Conservation (phyloP, 78 protist genomes). For the Dictyostelium firmibasis region DNA sequence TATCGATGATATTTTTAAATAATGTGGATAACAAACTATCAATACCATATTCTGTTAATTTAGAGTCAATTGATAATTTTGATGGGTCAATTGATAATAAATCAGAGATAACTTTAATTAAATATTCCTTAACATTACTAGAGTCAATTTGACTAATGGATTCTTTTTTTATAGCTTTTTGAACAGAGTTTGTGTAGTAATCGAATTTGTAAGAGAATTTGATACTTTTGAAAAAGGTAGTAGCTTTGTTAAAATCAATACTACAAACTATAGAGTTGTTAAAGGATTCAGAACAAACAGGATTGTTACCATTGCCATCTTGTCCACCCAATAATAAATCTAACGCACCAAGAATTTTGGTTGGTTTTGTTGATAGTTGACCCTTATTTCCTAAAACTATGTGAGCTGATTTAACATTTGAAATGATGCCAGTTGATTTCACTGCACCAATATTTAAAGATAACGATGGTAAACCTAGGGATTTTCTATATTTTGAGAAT, state of each 20-base stretch:
- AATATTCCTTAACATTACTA: neutral
- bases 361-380: neutral
- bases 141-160: neutral
- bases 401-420: neutral
- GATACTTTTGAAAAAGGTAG: no score
- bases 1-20: neutral
- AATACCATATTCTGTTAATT: neutral
- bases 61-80: neutral
- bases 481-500: conserved; percentile 42
- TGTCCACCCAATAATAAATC: neutral
- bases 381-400: no score
- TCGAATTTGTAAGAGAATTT: neutral
- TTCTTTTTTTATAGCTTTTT: no score
- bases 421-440: conserved; percentile 3
- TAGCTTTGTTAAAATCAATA: neutral
- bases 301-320: neutral
- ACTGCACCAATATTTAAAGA: conserved; percentile 69
- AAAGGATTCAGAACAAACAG: neutral
- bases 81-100: neutral
- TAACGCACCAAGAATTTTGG: neutral
- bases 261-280: neutral
- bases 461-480: conserved; percentile 13
- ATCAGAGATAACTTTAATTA: neutral
- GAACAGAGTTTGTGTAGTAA: neutral
- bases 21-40: neutral